Percentiles rank a stretch among this genome's conserved stretches.
These are phyloP conservation scores for Ganoderma leucocontextum DNA, from an alignment of 1,284 basidiomycete genomes.

Conservation along the genomic window DNA sequence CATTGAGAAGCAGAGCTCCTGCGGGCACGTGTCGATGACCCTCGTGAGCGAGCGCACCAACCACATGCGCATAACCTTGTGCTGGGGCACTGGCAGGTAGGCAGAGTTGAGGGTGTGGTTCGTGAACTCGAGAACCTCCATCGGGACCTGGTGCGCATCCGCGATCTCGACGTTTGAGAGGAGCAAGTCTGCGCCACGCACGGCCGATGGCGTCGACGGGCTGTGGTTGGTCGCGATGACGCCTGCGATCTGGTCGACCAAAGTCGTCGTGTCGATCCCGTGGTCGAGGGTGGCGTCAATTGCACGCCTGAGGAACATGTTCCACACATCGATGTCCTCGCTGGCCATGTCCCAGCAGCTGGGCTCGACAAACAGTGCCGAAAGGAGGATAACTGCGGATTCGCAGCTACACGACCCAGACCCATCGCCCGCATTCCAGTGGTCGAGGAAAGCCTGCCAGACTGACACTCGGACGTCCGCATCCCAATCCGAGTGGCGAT, in stretches of 20 bases:
- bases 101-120: constrained; percentile 63
- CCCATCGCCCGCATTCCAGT: constrained; percentile 53
- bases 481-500: constrained; percentile 45
- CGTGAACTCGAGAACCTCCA: constrained; percentile 58
- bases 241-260: constrained; percentile 63
- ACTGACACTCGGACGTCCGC: constrained; percentile 50
- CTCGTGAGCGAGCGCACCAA: constrained; percentile 61
- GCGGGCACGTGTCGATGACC: constrained; percentile 62
- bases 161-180: constrained; percentile 59
- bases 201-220: constrained; percentile 51
- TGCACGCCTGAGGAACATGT: constrained; percentile 58
- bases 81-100: constrained; percentile 70
- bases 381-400: constrained; percentile 59
- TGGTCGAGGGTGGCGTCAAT: constrained; percentile 65
- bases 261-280: constrained; percentile 57
- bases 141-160: constrained; percentile 58
- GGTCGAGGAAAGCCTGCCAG: constrained; percentile 63
- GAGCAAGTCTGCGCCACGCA: constrained; percentile 66
- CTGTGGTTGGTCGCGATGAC: constrained; percentile 54
- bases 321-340: constrained; percentile 66
- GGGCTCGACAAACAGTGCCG: constrained; percentile 65
- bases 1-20: constrained; percentile 51
- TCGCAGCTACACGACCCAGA: constrained; percentile 53
- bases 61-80: constrained; percentile 65
- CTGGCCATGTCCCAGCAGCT: constrained; percentile 62